Conservation (phyloP, 352 stramenopile genomes). For the Blastocystis sp. region DNA sequence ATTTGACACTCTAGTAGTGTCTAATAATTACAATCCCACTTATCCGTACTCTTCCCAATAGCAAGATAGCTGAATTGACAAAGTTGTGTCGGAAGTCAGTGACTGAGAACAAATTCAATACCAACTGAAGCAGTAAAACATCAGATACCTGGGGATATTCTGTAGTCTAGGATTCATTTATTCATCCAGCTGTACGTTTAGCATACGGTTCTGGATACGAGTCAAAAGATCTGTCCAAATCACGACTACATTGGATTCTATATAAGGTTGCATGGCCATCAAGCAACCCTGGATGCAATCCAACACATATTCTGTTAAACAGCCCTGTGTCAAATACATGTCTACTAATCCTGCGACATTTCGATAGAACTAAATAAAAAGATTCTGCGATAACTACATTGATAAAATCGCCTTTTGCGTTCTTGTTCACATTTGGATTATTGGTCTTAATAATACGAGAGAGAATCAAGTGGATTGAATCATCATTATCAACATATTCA, state of each 20-base stretch:
- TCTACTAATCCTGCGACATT: conserved; percentile 13
- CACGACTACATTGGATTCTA: not conserved
- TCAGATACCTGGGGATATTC: conserved; percentile 5
- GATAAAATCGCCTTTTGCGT: conserved; percentile 26
- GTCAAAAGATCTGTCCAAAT: conserved; percentile 32
- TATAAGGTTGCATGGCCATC: not conserved
- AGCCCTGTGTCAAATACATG: not conserved
- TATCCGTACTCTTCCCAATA: not conserved
- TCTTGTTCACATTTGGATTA: conserved; percentile 31
- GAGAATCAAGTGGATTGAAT: conserved; percentile 32
- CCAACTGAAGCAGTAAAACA: not conserved
- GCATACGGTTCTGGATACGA: not conserved
- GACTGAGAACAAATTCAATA: not conserved
- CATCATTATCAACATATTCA: conserved; percentile 6
- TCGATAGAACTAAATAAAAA: conserved; percentile 43
- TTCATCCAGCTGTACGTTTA: not conserved
- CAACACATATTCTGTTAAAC: conserved; percentile 42
- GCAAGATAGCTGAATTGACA: not conserved
- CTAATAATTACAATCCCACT: not conserved
- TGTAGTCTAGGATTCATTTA: not conserved
- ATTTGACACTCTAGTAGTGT: not conserved
- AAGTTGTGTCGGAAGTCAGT: conserved; percentile 31
- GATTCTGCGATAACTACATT: not conserved
- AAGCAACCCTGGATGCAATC: not conserved
- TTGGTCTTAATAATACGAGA: conserved; percentile 18